phyloP scores from a whole-genome alignment of 768 basidiomycete genomes.

The Melanogaster broomeanus region DNA sequence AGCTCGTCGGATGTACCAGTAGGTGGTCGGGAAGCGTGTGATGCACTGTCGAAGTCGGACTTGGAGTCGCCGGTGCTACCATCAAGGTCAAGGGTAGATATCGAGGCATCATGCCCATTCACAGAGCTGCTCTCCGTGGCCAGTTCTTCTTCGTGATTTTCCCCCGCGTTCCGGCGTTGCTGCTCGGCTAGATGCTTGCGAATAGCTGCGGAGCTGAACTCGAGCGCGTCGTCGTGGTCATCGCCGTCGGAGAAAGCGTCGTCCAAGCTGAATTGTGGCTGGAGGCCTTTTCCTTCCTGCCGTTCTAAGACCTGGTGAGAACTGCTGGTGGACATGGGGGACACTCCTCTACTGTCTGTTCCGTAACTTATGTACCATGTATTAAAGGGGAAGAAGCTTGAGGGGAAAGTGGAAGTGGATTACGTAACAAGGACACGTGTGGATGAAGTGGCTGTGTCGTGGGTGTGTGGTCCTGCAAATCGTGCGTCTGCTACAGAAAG shows the following conservation, averaged over 20 bases:
- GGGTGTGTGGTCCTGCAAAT: too few species aligned
- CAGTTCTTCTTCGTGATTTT: conserved; percentile 26
- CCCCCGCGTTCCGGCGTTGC: conserved; percentile 38
- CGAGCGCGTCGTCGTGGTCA: conserved; percentile 46
- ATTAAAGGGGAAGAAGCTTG: too few species aligned
- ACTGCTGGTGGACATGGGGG: conserved; percentile 16
- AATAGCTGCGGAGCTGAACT: conserved; percentile 63
- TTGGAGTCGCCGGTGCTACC: conserved; percentile 23
- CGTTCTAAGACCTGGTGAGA: conserved; percentile 16
- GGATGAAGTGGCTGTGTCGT: neutral
- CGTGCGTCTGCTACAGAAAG: too few species aligned
- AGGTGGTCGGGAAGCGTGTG: conserved; percentile 24
- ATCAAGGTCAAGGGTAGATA: conserved; percentile 62
- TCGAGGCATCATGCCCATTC: conserved; percentile 44
- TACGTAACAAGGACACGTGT: neutral
- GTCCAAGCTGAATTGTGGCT: conserved; percentile 47
- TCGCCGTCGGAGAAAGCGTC: conserved; percentile 70
- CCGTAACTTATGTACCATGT: too few species aligned
- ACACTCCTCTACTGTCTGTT: too few species aligned
- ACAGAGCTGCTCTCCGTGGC: conserved; percentile 36
- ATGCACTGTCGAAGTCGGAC: conserved; percentile 15
- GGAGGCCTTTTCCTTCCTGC: conserved; percentile 25
- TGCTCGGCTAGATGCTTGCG: conserved; percentile 61
- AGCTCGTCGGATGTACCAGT: conserved; percentile 19
- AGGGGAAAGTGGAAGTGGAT: too few species aligned